Percentiles rank a stretch among this genome's conserved stretches.
Conservation (phyloP, 2,329 filamentous ascomycete species). For the Huntiella bhutanensis region DNA sequence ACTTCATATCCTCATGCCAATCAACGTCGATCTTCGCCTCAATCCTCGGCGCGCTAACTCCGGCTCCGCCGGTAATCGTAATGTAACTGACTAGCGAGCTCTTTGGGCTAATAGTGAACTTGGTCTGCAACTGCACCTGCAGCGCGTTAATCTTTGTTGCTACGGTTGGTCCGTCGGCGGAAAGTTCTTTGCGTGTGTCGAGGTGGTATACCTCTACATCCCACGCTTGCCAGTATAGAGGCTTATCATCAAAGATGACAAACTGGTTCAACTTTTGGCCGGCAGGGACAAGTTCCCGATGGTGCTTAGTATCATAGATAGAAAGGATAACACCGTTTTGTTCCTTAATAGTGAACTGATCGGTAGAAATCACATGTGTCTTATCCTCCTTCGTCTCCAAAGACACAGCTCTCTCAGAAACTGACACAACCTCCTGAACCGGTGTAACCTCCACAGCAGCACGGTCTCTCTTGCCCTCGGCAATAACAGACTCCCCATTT, state of each 20-base stretch:
- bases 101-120: slow-evolving; percentile 70
- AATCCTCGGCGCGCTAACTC: slow-evolving; percentile 16
- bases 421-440: too few species aligned
- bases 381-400: slow-evolving; percentile 33
- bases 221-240: slow-evolving; percentile 94
- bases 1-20: slow-evolving; percentile 94
- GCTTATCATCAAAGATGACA: slow-evolving; percentile 93
- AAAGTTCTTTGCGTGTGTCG: slow-evolving; percentile 61
- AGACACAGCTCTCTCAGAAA: slow-evolving; percentile 20
- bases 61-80: slow-evolving; percentile 51
- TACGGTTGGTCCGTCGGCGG: slow-evolving; percentile 46
- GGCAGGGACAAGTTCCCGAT: slow-evolving; percentile 59
- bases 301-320: slow-evolving; percentile 52
- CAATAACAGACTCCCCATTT: slow-evolving; percentile 23
- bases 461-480: slow-evolving; percentile 13
- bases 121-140: slow-evolving; percentile 62
- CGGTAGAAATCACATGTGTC: slow-evolving; percentile 63
- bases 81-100: slow-evolving; percentile 79
- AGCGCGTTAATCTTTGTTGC: neutral
- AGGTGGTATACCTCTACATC: slow-evolving; percentile 95
- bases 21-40: slow-evolving; percentile 69
- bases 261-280: slow-evolving; percentile 71
- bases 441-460: too few species aligned
- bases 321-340: slow-evolving; percentile 64
- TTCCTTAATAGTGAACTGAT: slow-evolving; percentile 54